A percentile compares a stretch with the other conserved stretches of the same genome.
Conservation (phyloP, 805 yeast genomes). For the Groenewaldozyma tartarivorans region DNA sequence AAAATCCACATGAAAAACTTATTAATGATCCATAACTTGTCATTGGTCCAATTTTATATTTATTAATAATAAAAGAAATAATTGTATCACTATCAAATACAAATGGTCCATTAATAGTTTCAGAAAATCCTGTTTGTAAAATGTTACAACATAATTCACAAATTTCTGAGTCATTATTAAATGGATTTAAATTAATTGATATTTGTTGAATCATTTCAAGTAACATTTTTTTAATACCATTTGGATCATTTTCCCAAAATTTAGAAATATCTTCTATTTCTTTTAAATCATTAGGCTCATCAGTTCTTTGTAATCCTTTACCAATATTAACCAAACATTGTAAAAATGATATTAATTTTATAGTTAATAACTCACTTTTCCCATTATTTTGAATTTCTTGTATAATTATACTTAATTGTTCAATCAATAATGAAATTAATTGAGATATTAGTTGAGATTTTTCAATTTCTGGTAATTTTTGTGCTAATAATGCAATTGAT, state of each 20-base stretch:
- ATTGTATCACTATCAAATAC: constrained; percentile 37
- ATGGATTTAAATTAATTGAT: constrained; percentile 31
- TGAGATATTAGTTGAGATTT: constrained; percentile 28
- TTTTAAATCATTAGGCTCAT: constrained; percentile 33
- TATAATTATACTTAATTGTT: constrained; percentile 9
- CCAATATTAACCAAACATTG: constrained; percentile 63
- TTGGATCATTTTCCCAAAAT: constrained; percentile 24
- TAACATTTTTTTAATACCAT: constrained; percentile 32
- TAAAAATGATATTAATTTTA: no score
- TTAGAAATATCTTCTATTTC: constrained; percentile 9
- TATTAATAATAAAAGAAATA: constrained; percentile 32
- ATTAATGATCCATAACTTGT: constrained; percentile 17
- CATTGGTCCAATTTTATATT: constrained; percentile 20
- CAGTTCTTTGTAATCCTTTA: constrained; percentile 54
- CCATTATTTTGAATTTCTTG: not conserved
- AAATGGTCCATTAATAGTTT: constrained; percentile 57
- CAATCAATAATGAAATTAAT: constrained; percentile 21
- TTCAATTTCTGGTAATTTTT: constrained; percentile 17
- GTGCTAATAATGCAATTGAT: constrained; percentile 25
- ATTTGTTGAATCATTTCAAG: constrained; percentile 34
- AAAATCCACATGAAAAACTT: constrained; percentile 23
- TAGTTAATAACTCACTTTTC: constrained; percentile 8
- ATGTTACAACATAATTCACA: constrained; percentile 58
- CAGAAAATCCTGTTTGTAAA: constrained; percentile 55
- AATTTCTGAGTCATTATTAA: constrained; percentile 37